phyloP scores from a whole-genome alignment of 176 grass and related monocot genomes.

The Lolium perenne region DNA sequence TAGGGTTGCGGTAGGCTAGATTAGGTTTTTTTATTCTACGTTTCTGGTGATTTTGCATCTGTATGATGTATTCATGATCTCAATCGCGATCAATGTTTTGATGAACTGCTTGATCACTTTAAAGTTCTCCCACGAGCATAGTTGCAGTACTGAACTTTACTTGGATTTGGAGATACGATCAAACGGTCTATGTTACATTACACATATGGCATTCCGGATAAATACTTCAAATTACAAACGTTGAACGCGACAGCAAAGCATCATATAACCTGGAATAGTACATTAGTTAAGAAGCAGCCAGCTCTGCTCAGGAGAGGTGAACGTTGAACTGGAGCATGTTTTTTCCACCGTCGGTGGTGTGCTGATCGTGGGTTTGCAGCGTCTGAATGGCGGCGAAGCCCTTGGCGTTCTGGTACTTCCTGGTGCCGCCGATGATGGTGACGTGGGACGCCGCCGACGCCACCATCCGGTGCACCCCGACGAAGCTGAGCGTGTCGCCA shows the following conservation, averaged over 20 bases:
- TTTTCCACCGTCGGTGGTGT: constrained; percentile 66
- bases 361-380: constrained; percentile 52
- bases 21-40: too few species aligned
- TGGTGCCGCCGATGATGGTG: constrained; percentile 72
- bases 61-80: too few species aligned
- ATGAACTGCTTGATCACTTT: too few species aligned
- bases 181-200: too few species aligned
- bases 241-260: constrained; percentile 11
- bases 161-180: too few species aligned
- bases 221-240: not conserved
- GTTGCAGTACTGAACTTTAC: too few species aligned
- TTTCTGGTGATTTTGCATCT: too few species aligned
- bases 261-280: not conserved
- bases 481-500: constrained; percentile 74
- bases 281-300: not conserved
- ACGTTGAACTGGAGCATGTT: constrained; percentile 71
- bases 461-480: constrained; percentile 61
- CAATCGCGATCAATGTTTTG: too few species aligned
- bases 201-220: too few species aligned
- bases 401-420: constrained; percentile 73
- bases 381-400: constrained; percentile 71
- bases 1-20: too few species aligned
- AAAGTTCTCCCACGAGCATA: too few species aligned
- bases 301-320: constrained; percentile 53
- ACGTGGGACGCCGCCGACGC: constrained; percentile 56